Percentiles rank a stretch among this genome's conserved stretches.
Conservation (phyloP, 2,329 filamentous ascomycete genomes). For the Ophiostoma angusticollis region DNA sequence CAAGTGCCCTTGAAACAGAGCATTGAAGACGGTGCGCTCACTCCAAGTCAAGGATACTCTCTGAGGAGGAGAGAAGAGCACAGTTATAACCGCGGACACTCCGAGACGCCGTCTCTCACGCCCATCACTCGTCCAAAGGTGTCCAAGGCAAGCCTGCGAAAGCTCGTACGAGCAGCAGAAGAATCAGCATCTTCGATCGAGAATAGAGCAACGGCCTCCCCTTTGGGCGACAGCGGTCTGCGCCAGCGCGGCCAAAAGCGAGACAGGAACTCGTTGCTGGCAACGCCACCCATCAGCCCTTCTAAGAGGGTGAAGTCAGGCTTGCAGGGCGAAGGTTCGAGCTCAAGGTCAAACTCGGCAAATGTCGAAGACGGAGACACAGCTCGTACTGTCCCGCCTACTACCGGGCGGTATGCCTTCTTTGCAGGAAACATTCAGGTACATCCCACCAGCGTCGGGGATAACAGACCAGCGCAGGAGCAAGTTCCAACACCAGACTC, state of each 20-base stretch:
- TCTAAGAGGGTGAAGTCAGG: constrained; percentile 34
- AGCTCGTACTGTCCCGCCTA: constrained; percentile 8
- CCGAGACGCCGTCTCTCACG: constrained; percentile 43
- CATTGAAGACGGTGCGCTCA: constrained; percentile 36
- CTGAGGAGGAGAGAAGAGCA: constrained; percentile 43
- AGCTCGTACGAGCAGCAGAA: not conserved
- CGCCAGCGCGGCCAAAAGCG: constrained; percentile 21
- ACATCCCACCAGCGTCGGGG: constrained; percentile 19
- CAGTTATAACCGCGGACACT: constrained; percentile 29
- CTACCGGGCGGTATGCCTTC: too few species aligned
- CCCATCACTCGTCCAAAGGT: constrained; percentile 42
- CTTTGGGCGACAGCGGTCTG: not conserved
- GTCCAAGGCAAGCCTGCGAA: constrained; percentile 23
- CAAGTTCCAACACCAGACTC: constrained; percentile 11
- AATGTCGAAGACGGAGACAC: not conserved
- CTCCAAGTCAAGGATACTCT: constrained; percentile 35
- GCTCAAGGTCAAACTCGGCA: constrained; percentile 28
- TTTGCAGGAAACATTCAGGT: constrained; percentile 17
- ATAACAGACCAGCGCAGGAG: constrained; percentile 1
- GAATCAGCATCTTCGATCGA: constrained; percentile 4
- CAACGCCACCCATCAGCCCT: constrained; percentile 43
- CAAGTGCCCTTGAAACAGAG: constrained; percentile 36
- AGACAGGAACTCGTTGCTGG: constrained; percentile 31
- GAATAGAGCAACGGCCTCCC: not conserved
- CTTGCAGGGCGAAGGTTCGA: constrained; percentile 16